A percentile compares a stretch with the other conserved stretches of the same genome.
Conservation (phyloP, 148 eudicot genomes). For the Fagopyrum tataricum region DNA sequence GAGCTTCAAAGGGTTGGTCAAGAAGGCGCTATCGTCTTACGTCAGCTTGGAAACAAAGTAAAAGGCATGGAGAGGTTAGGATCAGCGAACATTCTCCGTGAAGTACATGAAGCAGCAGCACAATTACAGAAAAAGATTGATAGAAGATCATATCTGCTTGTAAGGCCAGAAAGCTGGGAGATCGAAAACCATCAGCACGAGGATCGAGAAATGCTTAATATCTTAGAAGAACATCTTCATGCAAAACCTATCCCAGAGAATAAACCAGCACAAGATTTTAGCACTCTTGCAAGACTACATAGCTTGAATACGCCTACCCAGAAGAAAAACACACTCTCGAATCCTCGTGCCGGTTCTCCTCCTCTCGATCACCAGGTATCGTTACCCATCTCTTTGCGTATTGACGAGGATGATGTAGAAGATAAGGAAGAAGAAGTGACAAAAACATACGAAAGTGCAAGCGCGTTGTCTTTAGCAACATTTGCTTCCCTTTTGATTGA, state of each 20-base stretch:
- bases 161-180: conserved; percentile 71
- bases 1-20: conserved; percentile 72
- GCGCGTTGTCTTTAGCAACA: conserved; percentile 45
- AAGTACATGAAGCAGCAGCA: conserved; percentile 69
- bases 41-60: conserved; percentile 64
- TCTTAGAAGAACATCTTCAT: conserved; percentile 23
- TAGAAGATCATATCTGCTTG: conserved; percentile 65
- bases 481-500: conserved; percentile 46
- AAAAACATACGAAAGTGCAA: conserved; percentile 34
- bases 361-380: background rate
- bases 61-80: conserved; percentile 65
- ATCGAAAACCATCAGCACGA: conserved; percentile 25
- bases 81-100: conserved; percentile 34
- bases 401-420: background rate
- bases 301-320: conserved; percentile 21
- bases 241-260: conserved; percentile 21
- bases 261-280: conserved; percentile 23
- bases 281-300: conserved; percentile 23
- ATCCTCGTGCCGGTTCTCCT: background rate
- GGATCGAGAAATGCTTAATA: conserved; percentile 27
- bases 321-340: background rate
- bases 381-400: background rate
- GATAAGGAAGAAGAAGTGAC: conserved; percentile 7
- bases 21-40: conserved; percentile 74
- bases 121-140: conserved; percentile 65